Base-by-base conservation (phyloP, 345 rosid genomes). In the Eucalyptus globulus region DNA sequence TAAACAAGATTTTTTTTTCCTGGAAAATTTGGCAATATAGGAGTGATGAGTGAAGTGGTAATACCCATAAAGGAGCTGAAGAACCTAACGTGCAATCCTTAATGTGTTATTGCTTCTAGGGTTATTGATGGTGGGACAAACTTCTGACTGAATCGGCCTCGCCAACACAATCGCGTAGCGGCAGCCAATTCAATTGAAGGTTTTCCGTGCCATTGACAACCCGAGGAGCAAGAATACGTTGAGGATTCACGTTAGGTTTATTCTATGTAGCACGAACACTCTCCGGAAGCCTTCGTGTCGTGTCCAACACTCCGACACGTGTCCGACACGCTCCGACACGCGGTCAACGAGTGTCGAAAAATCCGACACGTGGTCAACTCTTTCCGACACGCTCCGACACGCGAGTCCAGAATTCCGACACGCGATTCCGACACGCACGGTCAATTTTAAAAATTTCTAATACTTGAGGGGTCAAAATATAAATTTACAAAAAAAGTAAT, bases 111-210 rank as follows among this genome's bases (percentile, higher is more conserved):
- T 94, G 0, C 95, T 97, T 2, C 11, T 95, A 3, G 96, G 99
- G 53, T 96, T 98, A 5, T 92, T 92, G 16, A 95, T 94, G 12
- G 99, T 97, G 60, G 99, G 99, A 1, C 88, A 89, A 87, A 96
- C 97, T 14, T 98, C 98, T 12, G 97, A 98, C 45, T 95, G 93
- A 97, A 91, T 97, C 37, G 97, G 99, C 22, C 95, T 9, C 93
- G 96, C 37, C 94, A 94, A 29, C 17, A 14, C 34, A 0, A 29
- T 29, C 14, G 3, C 4, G 9, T 6, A 62, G 17, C 9, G 5
- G 5, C 2, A 1, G 9, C 14, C 45, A 2, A 44, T 44, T 44
- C 45, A 44, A 44, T 44, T 8, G 15, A 31, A 6, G 69, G 69
- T 62, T 14, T 6, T 1, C 34, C 19, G 0, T 8, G 19, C 37